Base-by-base conservation (phyloP, 345 rosid genomes). In the Euclidium syriacum region DNA sequence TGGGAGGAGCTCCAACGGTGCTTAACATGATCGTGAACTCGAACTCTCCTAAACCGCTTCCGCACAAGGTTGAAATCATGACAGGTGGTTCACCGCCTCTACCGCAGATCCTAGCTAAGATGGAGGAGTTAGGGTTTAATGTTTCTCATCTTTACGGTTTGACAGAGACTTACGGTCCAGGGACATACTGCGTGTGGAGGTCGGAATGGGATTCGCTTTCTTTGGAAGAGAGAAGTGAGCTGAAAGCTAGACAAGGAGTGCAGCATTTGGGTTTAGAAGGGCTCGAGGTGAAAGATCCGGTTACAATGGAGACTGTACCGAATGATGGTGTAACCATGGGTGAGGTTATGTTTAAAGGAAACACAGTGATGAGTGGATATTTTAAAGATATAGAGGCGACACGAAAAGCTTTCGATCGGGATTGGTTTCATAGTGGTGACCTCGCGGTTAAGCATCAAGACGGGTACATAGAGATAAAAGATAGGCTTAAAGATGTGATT, bases 1-100 rank as follows among this genome's bases (percentile, higher is more conserved):
- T 91, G 91, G 84, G 85, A 34, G 98, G 85, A 24, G 96, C 92
- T 8, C 96, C 98, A 8, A 82, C 95, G 0, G 87, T 91, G 9
- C 62, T 91, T 33, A 88, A 75, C 82, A 84, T 79, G 91, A 86
- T 91, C 46, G 84, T 84, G 56, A 88, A 86, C 71, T 77, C 90
- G 87, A 79, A 24, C 78, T n/a, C n/a, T n/a, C n/a, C 5, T 19
- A 73, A 29, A 49, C 77, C 75, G 4, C 79, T 86, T 30, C 78
- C 87, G 22, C 81, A 65, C 39, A 76, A 40, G 46, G 95, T 91
- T 25, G 79, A 75, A 7, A 53, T 88, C 1, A 52, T 70, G 73
- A 83, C 95, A 0, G 96, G 91, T 0, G 98, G 88, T 2, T 73
- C 96, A 4, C 82, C 96, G 2, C 95, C 95, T 6, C 79, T 82